A percentile compares a stretch with the other conserved stretches of the same genome.
These are phyloP conservation scores for Pharnaceum exiguum DNA, from an alignment of 148 eudicot genomes.

Conservation along the genomic window DNA sequence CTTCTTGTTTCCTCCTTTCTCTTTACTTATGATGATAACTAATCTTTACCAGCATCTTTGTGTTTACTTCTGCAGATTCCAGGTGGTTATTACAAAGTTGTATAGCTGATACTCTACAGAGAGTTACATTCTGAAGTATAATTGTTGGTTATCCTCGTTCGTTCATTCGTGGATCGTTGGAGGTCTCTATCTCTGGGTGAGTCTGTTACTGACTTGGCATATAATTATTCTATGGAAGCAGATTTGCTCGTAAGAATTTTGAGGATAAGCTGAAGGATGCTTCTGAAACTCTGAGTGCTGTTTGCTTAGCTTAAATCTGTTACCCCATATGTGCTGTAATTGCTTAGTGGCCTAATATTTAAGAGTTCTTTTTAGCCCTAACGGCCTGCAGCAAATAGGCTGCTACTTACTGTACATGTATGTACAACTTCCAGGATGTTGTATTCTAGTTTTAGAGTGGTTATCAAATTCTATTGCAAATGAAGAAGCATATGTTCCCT, in stretches of 20 bases:
- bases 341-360: not conserved
- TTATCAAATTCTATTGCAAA: not conserved
- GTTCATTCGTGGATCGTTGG: slow-evolving; percentile 5
- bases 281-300: not conserved
- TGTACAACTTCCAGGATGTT: not conserved
- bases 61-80: slow-evolving; percentile 2
- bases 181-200: slow-evolving; percentile 13
- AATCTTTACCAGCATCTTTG: not conserved
- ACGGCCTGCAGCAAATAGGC: not conserved
- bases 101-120: slow-evolving; percentile 1
- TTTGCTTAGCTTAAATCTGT: slow-evolving; percentile 8
- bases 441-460: not conserved
- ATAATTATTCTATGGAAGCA: slow-evolving; percentile 9
- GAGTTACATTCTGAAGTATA: not conserved
- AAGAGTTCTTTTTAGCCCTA: not conserved
- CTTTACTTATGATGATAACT: not conserved
- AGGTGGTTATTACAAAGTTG: slow-evolving; percentile 1
- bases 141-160: not conserved
- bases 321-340: not conserved
- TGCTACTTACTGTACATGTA: slow-evolving; percentile 7
- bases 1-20: not conserved
- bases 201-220: slow-evolving; percentile 10
- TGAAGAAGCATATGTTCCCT: not conserved
- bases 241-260: slow-evolving; percentile 4
- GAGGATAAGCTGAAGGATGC: slow-evolving; percentile 11